Percentiles rank a stretch among this genome's conserved stretches.
Evolutionary conservation across 108 stramenopile species (phyloP).

Genomic region (Skeletonema tropicum): DNA sequence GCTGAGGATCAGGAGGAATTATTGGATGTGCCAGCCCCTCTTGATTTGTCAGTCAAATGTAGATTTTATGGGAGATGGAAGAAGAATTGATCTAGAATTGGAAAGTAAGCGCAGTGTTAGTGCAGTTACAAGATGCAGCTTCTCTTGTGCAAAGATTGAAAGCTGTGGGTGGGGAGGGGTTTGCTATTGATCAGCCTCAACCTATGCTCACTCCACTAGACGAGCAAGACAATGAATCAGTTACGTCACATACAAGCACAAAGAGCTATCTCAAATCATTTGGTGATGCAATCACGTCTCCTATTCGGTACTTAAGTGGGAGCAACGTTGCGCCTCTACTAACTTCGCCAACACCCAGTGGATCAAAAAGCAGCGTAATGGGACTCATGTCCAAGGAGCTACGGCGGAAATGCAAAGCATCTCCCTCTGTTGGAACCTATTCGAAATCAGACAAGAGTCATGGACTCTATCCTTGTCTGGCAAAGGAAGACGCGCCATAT

Average conservation of each 20-base stretch:
- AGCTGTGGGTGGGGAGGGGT: constrained; percentile 45
- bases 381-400: constrained; percentile 37
- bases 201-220: constrained; percentile 20
- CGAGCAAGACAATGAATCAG: constrained; percentile 34
- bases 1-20: constrained; percentile 50
- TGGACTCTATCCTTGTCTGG: constrained; percentile 64
- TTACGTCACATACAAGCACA: constrained; percentile 43
- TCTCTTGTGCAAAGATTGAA: constrained; percentile 62
- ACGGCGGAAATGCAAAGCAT: constrained; percentile 29
- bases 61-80: not conserved
- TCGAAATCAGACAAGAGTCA: constrained; percentile 44
- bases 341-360: constrained; percentile 3
- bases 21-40: constrained; percentile 42
- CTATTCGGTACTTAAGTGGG: constrained; percentile 52
- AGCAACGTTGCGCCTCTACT: constrained; percentile 40
- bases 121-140: constrained; percentile 52
- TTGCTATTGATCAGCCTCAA: constrained; percentile 31
- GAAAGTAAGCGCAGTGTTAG: constrained; percentile 38
- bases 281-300: constrained; percentile 48
- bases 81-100: constrained; percentile 41
- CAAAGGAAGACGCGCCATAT: constrained; percentile 65
- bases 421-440: constrained; percentile 47
- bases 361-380: constrained; percentile 5
- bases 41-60: constrained; percentile 1
- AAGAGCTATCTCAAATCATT: constrained; percentile 51